Base-by-base conservation (phyloP, 2,329 filamentous ascomycete species). In the Xylariales sp. region DNA sequence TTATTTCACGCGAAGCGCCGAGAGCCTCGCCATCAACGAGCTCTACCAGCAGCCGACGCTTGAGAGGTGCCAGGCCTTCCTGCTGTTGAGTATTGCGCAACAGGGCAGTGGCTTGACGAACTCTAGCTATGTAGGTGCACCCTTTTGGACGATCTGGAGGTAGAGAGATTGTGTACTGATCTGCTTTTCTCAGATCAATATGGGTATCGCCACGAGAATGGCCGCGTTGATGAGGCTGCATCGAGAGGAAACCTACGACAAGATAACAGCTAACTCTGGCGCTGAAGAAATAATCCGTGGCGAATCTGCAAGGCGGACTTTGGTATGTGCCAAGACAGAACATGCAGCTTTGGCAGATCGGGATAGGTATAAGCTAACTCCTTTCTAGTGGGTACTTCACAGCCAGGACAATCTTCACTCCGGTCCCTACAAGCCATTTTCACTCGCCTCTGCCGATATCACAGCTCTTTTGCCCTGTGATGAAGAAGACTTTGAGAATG, bases 401-500 rank as follows among this genome's bases (percentile, higher is more conserved):
- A 76, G 68, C 45, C 74, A 78, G 48, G 74, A 78, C 43, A 76
- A 74, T 45, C 60, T 78, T 17, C 71, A 76, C 43, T 75, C 72
- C 1, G 70, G 72, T 0, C 70, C 71, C 4, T 58, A 62, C 20
- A 72, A 70, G 10, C 72, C 74, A 3, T 62, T 74, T 3, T 70
- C 72, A 0, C 59, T 78, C 4, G 63, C 66, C 5, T 67, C 71
- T 4, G 62, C 64, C 23, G 74, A 78, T 42, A 78, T 78, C 29
- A 76, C 72, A 1, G 60, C 73, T 2, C 59, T 77, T 16, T 62
- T 78, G 1, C 74, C 74, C 0, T 66, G 70, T 49, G 64, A 71
- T 40, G 74, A 78, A 47, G 56, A 61, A 0, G 70, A 76, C 39
- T 78, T 77, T 46, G 63, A 65, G 6, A 53, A 57, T 8, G 72